Conservation (phyloP, 1,284 basidiomycete genomes). For the Irpex sp. region DNA sequence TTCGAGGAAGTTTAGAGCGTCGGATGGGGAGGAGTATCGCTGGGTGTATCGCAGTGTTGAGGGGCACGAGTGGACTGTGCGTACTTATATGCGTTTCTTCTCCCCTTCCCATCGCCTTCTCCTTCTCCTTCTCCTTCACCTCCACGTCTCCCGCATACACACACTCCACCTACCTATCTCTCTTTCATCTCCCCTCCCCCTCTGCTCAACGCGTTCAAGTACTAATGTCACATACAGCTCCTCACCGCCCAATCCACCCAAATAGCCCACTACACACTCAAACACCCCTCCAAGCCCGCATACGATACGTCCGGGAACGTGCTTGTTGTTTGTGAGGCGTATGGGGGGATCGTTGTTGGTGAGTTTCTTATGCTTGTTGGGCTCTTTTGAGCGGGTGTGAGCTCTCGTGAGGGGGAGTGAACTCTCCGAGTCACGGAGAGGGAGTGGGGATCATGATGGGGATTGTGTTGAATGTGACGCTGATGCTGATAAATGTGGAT, state of each 20-base stretch:
- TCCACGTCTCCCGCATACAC: background rate
- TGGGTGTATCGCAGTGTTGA: conserved; percentile 52
- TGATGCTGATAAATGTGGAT: too few species aligned
- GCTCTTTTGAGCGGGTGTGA: too few species aligned
- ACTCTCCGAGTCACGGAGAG: too few species aligned
- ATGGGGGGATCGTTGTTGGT: conserved; percentile 51
- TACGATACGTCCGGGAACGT: conserved; percentile 65
- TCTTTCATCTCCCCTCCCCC: background rate
- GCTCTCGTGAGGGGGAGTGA: too few species aligned
- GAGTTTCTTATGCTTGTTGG: conserved; percentile 19
- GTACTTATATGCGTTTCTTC: conserved; percentile 22
- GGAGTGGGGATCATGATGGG: too few species aligned
- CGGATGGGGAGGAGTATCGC: conserved; percentile 62
- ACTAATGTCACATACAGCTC: conserved; percentile 32
- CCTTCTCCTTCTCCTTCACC: background rate
- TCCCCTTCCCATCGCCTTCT: background rate
- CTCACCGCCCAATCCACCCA: conserved; percentile 58
- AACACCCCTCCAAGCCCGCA: conserved; percentile 47
- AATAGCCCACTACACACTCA: conserved; percentile 53
- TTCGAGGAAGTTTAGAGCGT: conserved; percentile 59
- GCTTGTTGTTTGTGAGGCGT: conserved; percentile 58
- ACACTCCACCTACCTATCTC: background rate
- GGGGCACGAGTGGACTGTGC: conserved; percentile 68
- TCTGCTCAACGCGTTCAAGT: too few species aligned
- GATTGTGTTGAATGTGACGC: too few species aligned